Evolutionary conservation across 495 filamentous ascomycete species (phyloP).

Genomic region (Xylaria palmicola): DNA sequence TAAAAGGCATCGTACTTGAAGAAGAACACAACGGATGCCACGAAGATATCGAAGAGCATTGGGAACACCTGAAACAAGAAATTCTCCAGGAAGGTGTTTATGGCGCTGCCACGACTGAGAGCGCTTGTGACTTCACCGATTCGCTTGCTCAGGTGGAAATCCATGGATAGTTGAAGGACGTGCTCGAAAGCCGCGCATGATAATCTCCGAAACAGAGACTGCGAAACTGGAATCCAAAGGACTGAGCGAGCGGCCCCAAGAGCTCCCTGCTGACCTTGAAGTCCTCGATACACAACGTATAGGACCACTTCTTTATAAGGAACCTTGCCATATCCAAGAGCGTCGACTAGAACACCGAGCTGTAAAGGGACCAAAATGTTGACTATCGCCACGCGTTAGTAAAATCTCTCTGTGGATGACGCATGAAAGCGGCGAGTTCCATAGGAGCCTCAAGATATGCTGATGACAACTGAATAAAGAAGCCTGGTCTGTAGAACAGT

Average conservation of each 20-base stretch:
- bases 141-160: slow-evolving; percentile 84
- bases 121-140: slow-evolving; percentile 83
- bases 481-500: not conserved
- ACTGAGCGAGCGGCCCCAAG: slow-evolving; percentile 67
- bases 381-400: slow-evolving; percentile 30
- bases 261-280: slow-evolving; percentile 76
- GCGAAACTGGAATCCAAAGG: slow-evolving; percentile 79
- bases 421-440: not conserved
- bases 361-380: slow-evolving; percentile 71
- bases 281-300: slow-evolving; percentile 69
- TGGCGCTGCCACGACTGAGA: slow-evolving; percentile 77
- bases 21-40: slow-evolving; percentile 74
- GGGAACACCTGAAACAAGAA: slow-evolving; percentile 79
- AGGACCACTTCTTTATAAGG: slow-evolving; percentile 53
- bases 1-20: slow-evolving; percentile 75
- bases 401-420: not conserved
- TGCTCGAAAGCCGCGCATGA: slow-evolving; percentile 84
- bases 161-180: slow-evolving; percentile 77
- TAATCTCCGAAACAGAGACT: slow-evolving; percentile 82
- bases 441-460: not conserved
- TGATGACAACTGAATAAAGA: not conserved
- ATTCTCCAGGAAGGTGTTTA: slow-evolving; percentile 83
- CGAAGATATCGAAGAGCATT: slow-evolving; percentile 74
- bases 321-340: slow-evolving; percentile 40
- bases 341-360: slow-evolving; percentile 62